A percentile compares a stretch with the other conserved stretches of the same genome.
Evolutionary conservation across 208 protist genomes (phyloP).

Genomic region (Vickermania ingenoplastis): DNA sequence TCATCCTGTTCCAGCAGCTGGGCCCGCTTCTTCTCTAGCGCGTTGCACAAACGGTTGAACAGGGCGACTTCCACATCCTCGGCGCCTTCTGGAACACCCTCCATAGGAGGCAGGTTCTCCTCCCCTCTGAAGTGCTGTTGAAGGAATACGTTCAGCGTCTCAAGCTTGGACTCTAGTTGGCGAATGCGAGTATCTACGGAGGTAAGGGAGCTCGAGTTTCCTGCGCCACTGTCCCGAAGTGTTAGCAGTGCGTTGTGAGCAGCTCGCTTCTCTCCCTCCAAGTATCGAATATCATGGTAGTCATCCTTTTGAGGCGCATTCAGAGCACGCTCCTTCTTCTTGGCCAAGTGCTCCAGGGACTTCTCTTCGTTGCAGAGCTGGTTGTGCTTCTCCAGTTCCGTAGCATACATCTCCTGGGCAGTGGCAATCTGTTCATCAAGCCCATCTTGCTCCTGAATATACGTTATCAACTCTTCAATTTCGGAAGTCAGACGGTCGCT

Average conservation of each 20-base stretch:
- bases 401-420: slow-evolving; percentile 34
- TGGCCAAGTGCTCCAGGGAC: slow-evolving; percentile 59
- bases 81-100: slow-evolving; percentile 37
- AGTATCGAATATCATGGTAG: slow-evolving; percentile 53
- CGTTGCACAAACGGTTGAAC: slow-evolving; percentile 59
- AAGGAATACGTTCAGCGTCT: slow-evolving; percentile 64
- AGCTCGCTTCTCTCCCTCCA: slow-evolving; percentile 71
- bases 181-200: slow-evolving; percentile 65
- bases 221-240: slow-evolving; percentile 51
- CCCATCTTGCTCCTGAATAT: slow-evolving; percentile 26
- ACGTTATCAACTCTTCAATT: slow-evolving; percentile 28
- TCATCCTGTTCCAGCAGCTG: slow-evolving; percentile 54
- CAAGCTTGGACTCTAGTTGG: slow-evolving; percentile 63
- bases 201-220: slow-evolving; percentile 69
- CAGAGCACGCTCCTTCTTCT: slow-evolving; percentile 76
- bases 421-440: slow-evolving; percentile 37
- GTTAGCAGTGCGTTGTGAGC: slow-evolving; percentile 62
- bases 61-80: slow-evolving; percentile 48
- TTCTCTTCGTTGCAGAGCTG: slow-evolving; percentile 41
- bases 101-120: slow-evolving; percentile 15
- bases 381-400: slow-evolving; percentile 23
- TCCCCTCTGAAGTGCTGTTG: slow-evolving; percentile 50
- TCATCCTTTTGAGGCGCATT: slow-evolving; percentile 22
- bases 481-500: slow-evolving; percentile 36
- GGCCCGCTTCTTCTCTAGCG: slow-evolving; percentile 48